Conservation (phyloP, 1,139 yeast species). For the Wickerhamiella infanticola region DNA sequence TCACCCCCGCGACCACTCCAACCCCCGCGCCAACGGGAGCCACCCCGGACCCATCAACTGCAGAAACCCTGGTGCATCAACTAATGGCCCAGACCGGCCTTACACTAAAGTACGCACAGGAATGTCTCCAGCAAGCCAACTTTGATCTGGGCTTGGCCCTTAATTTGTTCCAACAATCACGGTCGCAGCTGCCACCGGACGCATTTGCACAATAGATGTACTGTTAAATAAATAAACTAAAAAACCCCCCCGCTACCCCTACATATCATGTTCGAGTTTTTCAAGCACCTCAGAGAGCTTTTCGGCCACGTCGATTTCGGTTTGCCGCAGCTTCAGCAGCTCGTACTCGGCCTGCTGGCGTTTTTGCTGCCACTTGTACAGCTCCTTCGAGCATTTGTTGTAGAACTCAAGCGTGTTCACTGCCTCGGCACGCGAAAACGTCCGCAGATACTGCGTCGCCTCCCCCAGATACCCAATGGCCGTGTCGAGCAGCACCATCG, state of each 20-base stretch:
- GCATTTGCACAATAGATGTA: slow-evolving; percentile 27
- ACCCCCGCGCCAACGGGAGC: not conserved
- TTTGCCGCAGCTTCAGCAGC: not conserved
- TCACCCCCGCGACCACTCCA: not conserved
- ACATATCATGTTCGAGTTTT: not conserved
- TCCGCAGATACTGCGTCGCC: not conserved
- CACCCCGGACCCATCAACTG: slow-evolving; percentile 1
- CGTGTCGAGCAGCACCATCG: not conserved
- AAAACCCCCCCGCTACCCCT: not conserved
- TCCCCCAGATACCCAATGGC: not conserved
- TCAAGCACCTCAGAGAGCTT: not conserved
- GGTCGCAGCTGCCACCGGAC: slow-evolving; percentile 40
- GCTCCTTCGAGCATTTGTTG: not conserved
- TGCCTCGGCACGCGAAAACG: not conserved
- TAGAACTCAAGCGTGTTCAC: not conserved
- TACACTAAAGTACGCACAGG: slow-evolving; percentile 59
- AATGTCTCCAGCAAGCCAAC: slow-evolving; percentile 79
- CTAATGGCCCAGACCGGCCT: slow-evolving; percentile 61
- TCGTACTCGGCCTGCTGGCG: not conserved
- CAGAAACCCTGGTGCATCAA: slow-evolving; percentile 2
- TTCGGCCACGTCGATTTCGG: not conserved
- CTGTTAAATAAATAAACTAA: slow-evolving; percentile 2
- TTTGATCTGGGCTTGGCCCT: slow-evolving; percentile 69
- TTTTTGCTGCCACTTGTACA: slow-evolving; percentile 1
- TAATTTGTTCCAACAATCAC: slow-evolving; percentile 53